Base-by-base conservation (phyloP, 306 rosid species). In the Prunus mira region DNA sequence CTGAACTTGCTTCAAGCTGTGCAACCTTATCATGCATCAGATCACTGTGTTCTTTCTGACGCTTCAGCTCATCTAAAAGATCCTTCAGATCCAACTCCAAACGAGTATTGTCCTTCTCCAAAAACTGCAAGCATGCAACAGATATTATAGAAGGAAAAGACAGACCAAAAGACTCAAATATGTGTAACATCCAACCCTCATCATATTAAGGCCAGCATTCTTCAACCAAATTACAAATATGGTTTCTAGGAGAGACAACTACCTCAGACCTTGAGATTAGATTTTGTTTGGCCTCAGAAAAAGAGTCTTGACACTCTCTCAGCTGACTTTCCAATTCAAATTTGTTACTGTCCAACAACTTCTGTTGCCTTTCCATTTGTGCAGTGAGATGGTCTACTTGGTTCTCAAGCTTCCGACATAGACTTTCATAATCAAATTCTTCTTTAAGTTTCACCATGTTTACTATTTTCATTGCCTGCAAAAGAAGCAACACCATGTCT, bases 371-470 rank as follows among this genome's bases (percentile, higher is more conserved):
- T 80, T 89, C 93, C 63, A 80, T 69, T 79, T 89, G 90, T 69
- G 82, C 88, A 58, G 91, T 89, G 67, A 89, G 90, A 76, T 52
- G 63, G 75, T 89, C 93, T 68, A 85, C 88, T 85, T 89, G 88
- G 49, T 61, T 85, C 82, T 89, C 91, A 72, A 89, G 91, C 81
- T 89, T 85, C 64, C 90, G 87, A 66, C 90, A 87, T 82, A 85
- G 88, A 60, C 87, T 81, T 82, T 89, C 93, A 78, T 87, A 89
- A 73, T 89, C 93, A 68, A 85, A 83, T 65, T 89, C 93, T 82
- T 89, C 91, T 79, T 86, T 89, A 56, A 89, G 80, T 78, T 87
- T 89, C 70, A 89, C 88, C 76, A 56, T 78, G 77, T 89, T 89
- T 51, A 86, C 83, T 66, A 89, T 87, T 84, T 82, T 89, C 85